Conservation (phyloP, 2,329 filamentous ascomycete genomes). For the Corniculantispora saksenae region DNA sequence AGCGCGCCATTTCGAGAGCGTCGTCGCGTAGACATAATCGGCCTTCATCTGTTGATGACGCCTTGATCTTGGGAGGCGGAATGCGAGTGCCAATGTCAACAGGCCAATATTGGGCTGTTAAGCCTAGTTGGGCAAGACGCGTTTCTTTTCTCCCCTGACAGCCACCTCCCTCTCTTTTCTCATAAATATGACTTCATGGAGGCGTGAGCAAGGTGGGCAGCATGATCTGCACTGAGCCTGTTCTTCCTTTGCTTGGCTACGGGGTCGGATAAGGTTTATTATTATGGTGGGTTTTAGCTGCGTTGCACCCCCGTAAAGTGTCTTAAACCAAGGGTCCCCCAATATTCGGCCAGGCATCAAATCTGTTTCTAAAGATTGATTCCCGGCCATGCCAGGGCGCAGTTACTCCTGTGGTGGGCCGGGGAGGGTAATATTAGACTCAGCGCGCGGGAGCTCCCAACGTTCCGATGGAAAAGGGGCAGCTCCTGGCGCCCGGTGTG, state of each 20-base stretch:
- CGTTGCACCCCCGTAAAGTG: background rate
- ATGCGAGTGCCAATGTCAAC: background rate
- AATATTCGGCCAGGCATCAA: background rate
- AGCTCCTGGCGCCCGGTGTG: background rate
- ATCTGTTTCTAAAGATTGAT: conserved; percentile 1
- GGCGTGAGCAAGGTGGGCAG: background rate
- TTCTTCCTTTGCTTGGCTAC: background rate
- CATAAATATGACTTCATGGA: background rate
- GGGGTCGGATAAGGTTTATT: background rate
- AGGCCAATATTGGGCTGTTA: background rate
- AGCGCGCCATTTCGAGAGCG: background rate
- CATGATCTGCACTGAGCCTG: background rate
- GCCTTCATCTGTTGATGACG: background rate
- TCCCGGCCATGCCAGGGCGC: background rate
- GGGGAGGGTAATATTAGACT: conserved; percentile 6
- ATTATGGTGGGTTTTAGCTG: background rate
- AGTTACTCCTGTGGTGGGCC: conserved; percentile 1
- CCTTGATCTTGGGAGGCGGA: background rate
- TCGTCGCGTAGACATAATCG: background rate
- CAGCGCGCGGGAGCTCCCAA: background rate
- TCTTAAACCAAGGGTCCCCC: background rate
- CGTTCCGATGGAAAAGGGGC: conserved; percentile 1
- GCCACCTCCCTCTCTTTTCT: background rate
- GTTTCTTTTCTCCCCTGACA: background rate
- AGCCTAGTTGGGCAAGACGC: background rate